Evolutionary conservation across 2,329 filamentous ascomycete genomes (phyloP), one percentile per base, ranked within the genome.

Genomic region (Chrysoporthe deuterocubensis): DNA sequence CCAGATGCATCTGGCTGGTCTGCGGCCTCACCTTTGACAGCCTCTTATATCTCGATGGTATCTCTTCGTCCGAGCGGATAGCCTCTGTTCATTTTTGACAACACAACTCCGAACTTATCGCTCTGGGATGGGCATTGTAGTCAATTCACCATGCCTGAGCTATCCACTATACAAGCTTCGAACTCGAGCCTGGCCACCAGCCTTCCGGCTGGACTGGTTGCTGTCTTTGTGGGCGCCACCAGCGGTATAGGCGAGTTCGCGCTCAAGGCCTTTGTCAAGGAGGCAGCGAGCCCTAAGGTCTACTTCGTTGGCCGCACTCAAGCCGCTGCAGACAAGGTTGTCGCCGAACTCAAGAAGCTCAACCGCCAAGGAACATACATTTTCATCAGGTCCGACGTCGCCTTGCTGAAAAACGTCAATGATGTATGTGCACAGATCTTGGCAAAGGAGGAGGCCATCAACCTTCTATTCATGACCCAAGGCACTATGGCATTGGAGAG

Each of bases 161-260:
- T 60, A 21, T 42, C 37, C 57, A 43, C 21, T n/a, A 21, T 60
- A 8, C 57, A 60, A 60, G 57, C 37, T 16, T 60, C 57, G 3
- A 60, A 60, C 57, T 44, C 57, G 13, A 21, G 40, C 13, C 11
- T 80, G 71, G 74, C 71, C 48, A 68, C 67, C 26, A 58, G 69
- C 64, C 65, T 76, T 48, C 70, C 72, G 34, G 18, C 71, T 5
- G 76, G 75, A 5, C 71, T 82, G 4, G 80, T 83, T 3, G 82
- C 81, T 57, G 80, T 86, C 37, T 87, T 87, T 66, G 81, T 85
- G 4, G 84, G 85, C 44, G 85, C 81, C 40, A 88, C 85, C 4
- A 81, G 80, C 48, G 85, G 85, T n/a, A 86, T 88, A 56, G 85
- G 85, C 8, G 78, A 84, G 68, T 61, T 48, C 11, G 59, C 59